Base-by-base conservation (phyloP, 2,329 filamentous ascomycete genomes). In the Aureobasidium sp. region DNA sequence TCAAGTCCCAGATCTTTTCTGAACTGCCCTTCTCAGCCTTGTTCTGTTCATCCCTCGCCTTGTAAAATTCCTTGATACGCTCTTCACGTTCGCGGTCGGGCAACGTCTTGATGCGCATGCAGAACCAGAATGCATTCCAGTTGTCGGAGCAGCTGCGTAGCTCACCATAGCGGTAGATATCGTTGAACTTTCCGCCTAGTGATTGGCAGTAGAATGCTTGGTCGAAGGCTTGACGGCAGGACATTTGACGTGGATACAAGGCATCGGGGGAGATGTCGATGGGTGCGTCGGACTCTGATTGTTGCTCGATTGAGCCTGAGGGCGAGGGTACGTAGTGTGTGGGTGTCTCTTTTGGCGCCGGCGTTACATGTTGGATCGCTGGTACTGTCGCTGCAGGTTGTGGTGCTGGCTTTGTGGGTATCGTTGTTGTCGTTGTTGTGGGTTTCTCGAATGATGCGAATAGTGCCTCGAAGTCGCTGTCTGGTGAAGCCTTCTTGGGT, bases 81-180 rank as follows among this genome's bases (percentile, higher is more conserved):
- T 76, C 82, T 64, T 83, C 85, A 69, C 85, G 84, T 67, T 85
- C 77, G 47, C 81, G 76, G 27, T 84, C 82, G 0, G 81, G 74
- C 70, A 85, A 85, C 1, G 82, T 81, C 69, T 88, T 86, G 41
- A 86, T 87, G 66, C 90, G 87, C 92, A 97, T 97, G 80, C 94
- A 99, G 78, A 97, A 93, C 89, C 92, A 96, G 76, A 96, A 97
- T 75, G 96, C 90, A 65, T 87, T 84, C 92, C 93, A 97, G 66
- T 92, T 87, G 67, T 95, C 88, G 65, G 81, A 84, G 80, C 94
- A 99, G 3, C 84, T 82, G 48, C 87, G 84, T 70, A 96, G 78
- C 46, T 81, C 78, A 65, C 94, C 94, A 72, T 91, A 87, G 43
- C 94, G 88, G 80, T 97, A 99, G 41, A 97, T 83, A 70, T 91